These are phyloP conservation scores for Lanmaoa pseudosensibilis DNA, from an alignment of 768 basidiomycete genomes.

Conservation along the genomic window DNA sequence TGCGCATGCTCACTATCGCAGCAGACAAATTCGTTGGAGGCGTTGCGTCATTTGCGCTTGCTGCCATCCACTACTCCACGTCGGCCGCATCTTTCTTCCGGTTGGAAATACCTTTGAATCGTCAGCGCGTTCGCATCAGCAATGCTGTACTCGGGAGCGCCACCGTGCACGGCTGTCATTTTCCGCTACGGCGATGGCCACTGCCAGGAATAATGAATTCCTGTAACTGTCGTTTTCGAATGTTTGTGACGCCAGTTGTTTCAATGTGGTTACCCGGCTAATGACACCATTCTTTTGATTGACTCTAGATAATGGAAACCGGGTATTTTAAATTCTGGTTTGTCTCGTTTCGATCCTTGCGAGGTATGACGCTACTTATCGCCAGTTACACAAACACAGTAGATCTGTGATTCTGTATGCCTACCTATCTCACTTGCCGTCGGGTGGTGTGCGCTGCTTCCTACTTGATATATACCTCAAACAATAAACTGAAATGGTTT, in stretches of 20 bases:
- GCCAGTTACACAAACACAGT: background rate
- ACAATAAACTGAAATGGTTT: no score
- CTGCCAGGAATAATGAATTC: background rate
- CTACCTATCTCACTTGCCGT: no score
- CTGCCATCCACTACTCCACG: no score
- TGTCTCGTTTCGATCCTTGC: background rate
- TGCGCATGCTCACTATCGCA: background rate
- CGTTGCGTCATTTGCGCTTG: background rate
- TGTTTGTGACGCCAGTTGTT: background rate
- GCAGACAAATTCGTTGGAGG: background rate
- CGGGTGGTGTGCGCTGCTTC: background rate
- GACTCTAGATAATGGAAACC: background rate
- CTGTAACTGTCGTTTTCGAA: background rate
- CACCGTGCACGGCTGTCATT: background rate
- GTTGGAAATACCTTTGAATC: background rate
- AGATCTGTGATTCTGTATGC: background rate
- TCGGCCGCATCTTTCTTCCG: background rate
- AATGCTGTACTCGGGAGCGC: background rate
- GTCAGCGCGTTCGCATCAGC: background rate
- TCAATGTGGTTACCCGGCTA: background rate
- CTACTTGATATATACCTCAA: background rate
- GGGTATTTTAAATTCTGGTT: background rate
- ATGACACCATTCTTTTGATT: background rate
- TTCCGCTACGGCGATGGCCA: background rate
- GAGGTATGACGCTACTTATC: background rate